Percentiles rank a stretch among this genome's conserved stretches.
These are phyloP conservation scores for Chlorella sp. DNA, from an alignment of 139 green algal genomes.

Conservation along the genomic window DNA sequence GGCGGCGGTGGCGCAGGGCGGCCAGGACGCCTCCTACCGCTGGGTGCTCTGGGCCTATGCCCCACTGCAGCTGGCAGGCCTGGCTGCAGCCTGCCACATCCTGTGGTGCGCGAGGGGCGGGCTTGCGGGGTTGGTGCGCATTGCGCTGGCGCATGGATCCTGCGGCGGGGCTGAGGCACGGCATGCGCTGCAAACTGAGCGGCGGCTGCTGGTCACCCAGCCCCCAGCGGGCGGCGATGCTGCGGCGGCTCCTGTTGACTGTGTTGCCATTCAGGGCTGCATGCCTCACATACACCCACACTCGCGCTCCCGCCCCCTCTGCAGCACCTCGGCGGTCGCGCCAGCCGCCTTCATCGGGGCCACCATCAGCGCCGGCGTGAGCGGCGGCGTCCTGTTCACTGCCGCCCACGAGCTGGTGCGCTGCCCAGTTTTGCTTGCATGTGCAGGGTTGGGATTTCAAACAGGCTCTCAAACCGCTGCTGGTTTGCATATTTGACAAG, in stretches of 20 bases:
- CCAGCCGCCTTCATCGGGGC: slow-evolving; percentile 40
- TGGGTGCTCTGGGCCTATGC: slow-evolving; percentile 32
- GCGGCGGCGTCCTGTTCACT: slow-evolving; percentile 52
- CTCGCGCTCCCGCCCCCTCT: background rate
- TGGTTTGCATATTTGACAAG: too few relatives aligned
- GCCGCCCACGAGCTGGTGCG: slow-evolving; percentile 24
- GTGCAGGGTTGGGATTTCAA: too few relatives aligned
- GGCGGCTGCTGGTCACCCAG: too few relatives aligned
- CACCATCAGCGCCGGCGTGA: background rate
- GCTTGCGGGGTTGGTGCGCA: too few relatives aligned
- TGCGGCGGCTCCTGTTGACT: background rate
- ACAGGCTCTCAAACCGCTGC: too few relatives aligned
- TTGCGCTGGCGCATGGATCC: too few relatives aligned
- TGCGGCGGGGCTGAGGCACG: background rate
- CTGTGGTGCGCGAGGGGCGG: background rate
- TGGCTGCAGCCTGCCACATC: slow-evolving; percentile 32
- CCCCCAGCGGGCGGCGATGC: background rate
- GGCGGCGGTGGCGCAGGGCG: background rate
- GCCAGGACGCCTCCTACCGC: slow-evolving; percentile 21
- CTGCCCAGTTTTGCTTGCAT: background rate
- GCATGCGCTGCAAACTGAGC: background rate
- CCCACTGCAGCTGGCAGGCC: slow-evolving; percentile 26
- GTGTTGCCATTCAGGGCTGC: background rate
- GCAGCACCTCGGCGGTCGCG: slow-evolving; percentile 2
- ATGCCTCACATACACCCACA: background rate